A percentile compares a stretch with the other conserved stretches of the same genome.
phyloP scores from a whole-genome alignment of 352 stramenopile genomes.

The Elongisporangium anandrum region DNA sequence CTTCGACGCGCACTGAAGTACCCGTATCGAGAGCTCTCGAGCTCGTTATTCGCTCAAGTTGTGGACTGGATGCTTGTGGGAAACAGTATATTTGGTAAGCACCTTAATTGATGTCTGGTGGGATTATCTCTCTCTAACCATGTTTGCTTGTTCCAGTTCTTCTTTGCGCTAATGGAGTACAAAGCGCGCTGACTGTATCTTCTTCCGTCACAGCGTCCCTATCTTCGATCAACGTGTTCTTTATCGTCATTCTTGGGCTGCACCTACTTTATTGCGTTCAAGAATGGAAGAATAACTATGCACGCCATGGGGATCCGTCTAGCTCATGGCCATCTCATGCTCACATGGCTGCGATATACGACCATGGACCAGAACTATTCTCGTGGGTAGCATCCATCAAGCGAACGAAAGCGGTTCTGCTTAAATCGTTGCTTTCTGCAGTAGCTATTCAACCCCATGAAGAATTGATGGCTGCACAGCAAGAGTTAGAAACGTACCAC shows the following conservation, averaged over 20 bases:
- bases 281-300: no score
- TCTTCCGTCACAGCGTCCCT: slow-evolving; percentile 45
- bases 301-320: no score
- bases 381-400: slow-evolving; percentile 29
- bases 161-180: slow-evolving; percentile 48
- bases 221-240: slow-evolving; percentile 36
- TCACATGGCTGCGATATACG: slow-evolving; percentile 12
- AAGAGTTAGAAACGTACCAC: slow-evolving; percentile 17
- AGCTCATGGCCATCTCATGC: slow-evolving; percentile 14
- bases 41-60: slow-evolving; percentile 24
- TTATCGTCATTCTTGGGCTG: slow-evolving; percentile 16
- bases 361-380: slow-evolving; percentile 9
- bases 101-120: neutral
- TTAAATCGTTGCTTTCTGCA: slow-evolving; percentile 19
- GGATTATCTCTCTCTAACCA: slow-evolving; percentile 1
- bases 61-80: slow-evolving; percentile 35
- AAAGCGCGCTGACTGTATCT: slow-evolving; percentile 58
- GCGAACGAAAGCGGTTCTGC: slow-evolving; percentile 13
- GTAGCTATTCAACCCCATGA: slow-evolving; percentile 26
- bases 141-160: slow-evolving; percentile 23
- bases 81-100: slow-evolving; percentile 50
- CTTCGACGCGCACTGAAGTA: slow-evolving; percentile 14
- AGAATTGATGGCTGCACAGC: slow-evolving; percentile 15
- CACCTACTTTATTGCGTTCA: slow-evolving; percentile 3
- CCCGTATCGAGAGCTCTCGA: slow-evolving; percentile 33